phyloP scores from a whole-genome alignment of 139 green algal genomes.

The Chlorella sorokiniana region DNA sequence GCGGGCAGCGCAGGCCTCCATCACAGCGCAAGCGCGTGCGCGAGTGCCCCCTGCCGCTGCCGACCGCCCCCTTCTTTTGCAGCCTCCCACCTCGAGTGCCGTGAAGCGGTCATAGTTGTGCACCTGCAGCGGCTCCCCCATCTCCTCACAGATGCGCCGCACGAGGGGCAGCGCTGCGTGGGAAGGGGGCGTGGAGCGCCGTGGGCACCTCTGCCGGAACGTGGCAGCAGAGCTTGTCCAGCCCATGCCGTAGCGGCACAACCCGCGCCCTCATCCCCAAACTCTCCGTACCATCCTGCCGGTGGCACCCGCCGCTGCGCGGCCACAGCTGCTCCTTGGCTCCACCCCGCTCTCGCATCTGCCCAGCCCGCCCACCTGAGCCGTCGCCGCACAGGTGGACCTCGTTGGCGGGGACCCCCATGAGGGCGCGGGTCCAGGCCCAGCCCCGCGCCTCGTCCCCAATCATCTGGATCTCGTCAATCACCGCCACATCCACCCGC shows the following conservation, averaged over 20 bases:
- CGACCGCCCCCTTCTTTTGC: no score
- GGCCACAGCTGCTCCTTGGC: no score
- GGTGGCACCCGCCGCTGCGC: no score
- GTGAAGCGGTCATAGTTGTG: slow-evolving; percentile 39
- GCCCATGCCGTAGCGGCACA: no score
- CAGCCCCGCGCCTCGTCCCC: slow-evolving; percentile 84
- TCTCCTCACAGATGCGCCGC: slow-evolving; percentile 54
- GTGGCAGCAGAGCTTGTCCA: no score
- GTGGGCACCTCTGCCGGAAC: no score
- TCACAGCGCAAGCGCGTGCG: no score
- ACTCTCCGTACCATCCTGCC: no score
- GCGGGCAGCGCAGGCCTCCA: no score
- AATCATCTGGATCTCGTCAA: slow-evolving; percentile 97
- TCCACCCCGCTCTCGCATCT: not conserved
- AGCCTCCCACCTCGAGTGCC: not conserved
- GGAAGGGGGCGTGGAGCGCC: not conserved
- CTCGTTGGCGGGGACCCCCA: slow-evolving; percentile 81
- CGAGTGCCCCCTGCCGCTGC: no score
- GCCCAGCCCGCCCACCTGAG: slow-evolving; percentile 24
- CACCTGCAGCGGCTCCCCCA: slow-evolving; percentile 73
- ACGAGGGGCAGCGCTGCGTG: slow-evolving; percentile 76
- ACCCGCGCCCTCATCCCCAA: no score
- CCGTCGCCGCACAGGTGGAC: slow-evolving; percentile 96
- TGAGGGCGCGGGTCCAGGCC: slow-evolving; percentile 93
- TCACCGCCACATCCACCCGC: slow-evolving; percentile 87